These are phyloP conservation scores for Metarhizium humberi DNA, from an alignment of 2,329 filamentous ascomycete genomes.

Conservation along the genomic window DNA sequence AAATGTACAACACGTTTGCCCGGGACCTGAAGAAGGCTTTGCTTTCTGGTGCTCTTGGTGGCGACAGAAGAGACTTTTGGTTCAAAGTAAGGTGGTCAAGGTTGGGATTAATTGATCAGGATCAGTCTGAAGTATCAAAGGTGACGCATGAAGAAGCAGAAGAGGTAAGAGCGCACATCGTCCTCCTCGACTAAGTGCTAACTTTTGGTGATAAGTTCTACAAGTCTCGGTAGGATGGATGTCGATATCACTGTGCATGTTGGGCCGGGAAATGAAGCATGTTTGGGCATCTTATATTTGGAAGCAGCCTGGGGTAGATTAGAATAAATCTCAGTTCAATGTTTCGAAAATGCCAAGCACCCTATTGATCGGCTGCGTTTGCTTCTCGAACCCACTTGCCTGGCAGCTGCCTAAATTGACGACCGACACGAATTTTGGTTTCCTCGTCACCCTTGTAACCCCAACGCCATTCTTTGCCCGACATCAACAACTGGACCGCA, in stretches of 20 bases:
- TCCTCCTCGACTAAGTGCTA: slow-evolving; percentile 11
- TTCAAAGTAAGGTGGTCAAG: slow-evolving; percentile 56
- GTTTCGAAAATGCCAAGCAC: too few relatives aligned
- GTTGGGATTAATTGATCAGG: slow-evolving; percentile 64
- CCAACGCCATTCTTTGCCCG: not conserved
- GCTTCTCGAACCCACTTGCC: not conserved
- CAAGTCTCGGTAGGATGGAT: slow-evolving; percentile 21
- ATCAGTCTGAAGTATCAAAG: slow-evolving; percentile 51
- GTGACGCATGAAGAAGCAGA: slow-evolving; percentile 64
- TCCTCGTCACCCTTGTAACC: not conserved
- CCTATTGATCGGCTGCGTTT: not conserved
- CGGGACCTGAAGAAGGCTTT: slow-evolving; percentile 63
- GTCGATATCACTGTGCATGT: not conserved
- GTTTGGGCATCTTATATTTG: not conserved
- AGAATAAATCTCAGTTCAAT: not conserved
- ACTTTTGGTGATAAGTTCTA: slow-evolving; percentile 23
- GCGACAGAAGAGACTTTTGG: slow-evolving; percentile 78
- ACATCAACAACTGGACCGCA: not conserved
- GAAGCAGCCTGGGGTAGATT: not conserved
- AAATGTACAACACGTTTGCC: slow-evolving; percentile 67
- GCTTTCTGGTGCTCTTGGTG: slow-evolving; percentile 59
- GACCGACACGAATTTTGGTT: not conserved
- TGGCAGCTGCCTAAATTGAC: slow-evolving; percentile 2
- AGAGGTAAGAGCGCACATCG: slow-evolving; percentile 32
- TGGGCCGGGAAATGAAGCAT: not conserved